Base-by-base conservation (phyloP, 208 protist species). In the Leptomonas pyrrhocoris region DNA sequence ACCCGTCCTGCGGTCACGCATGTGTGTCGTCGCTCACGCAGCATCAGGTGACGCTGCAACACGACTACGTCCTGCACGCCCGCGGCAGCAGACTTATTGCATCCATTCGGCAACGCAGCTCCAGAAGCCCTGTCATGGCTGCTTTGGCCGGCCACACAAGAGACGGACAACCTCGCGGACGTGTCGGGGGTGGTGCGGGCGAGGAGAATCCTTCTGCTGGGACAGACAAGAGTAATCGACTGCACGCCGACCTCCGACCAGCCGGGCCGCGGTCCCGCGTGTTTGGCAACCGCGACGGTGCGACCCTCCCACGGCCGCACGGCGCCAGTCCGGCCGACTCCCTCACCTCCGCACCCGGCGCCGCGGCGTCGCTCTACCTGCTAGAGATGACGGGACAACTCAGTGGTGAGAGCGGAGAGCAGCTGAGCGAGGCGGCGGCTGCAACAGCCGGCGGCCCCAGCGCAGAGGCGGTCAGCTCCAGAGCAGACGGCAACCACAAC, bases 321-420 rank as follows among this genome's bases (percentile, higher is more conserved):
- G 56, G 38, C 34, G 40, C 40, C 23, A 57, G 42, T 6, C 61
- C 61, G 1, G 61, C 61, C 31, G 61, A 67, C 49, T 57, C 61
- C 21, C 61, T 67, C 49, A 57, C 61, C 25, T 56, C 61, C 8
- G 61, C 61, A 3, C 15, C 61, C 2, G 48, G 61, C 31, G 49
- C 49, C 2, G 61, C 61, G 2, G 61, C 61, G 0, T 67, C 61
- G 19, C 61, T 67, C 15, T 67, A 67, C 36, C 61, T 67, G 30
- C 16, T 67, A 2, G 61, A 67, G 61, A 67, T 67, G 61, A 57
- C 61, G 23, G 61, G 61, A 4, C 61, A 67, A 34, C 34, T 67
- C 4, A 57, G 61, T 42, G 25, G 23, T 2, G 49, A 67, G 34
- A 36, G 48, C 34, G 61, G 6, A 12, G 46, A 57, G 21, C 21